Evolutionary conservation across 352 stramenopile species (phyloP), one percentile per base, ranked within the genome.

Genomic region (Blastocystis hominis): DNA sequence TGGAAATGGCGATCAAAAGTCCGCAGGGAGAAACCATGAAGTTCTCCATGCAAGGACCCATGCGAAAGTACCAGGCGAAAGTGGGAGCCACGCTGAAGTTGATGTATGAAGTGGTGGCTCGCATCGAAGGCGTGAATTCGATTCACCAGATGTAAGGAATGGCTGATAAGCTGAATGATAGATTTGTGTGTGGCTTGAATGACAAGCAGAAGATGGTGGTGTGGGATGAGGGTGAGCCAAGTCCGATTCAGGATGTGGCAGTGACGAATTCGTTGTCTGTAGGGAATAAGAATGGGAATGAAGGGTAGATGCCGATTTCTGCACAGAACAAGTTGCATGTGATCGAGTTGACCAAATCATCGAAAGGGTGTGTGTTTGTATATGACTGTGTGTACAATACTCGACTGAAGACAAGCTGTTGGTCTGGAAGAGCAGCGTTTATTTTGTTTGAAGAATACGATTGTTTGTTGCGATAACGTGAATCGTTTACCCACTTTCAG

Each of bases 311-410:
- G 62, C 40, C 62, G 3, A 70, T 70, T 40, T 70, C 40, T 30
- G 46, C 24, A 38, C 59, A 30, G 34, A 34, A 30, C 24, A n/a
- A 30, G 9, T 62, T 56, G 4, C 68, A 78, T 42, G 6, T 20
- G 24, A 36, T 78, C 17, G 44, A 36, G 10, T 7, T 78, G 9
- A 3, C 1, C 42, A n/a, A 62, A 17, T n/a, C 30, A 46, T 42
- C 36, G 68, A 40, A 34, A 20, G 44, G 42, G 24, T 78, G 68
- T 38, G 9, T 59, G 10, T 78, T 46, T 36, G 10, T 78, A 46
- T 78, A 78, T 56, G 68, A 78, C 20, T 78, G 68, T 38, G 36
- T 78, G 42, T 78, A 56, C n/a, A 78, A 61, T 50, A 78, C 36
- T 56, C 68, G 68, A 20, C 62, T 78, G 20, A 59, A 55, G 34